A percentile compares a stretch with the other conserved stretches of the same genome.
phyloP scores from a whole-genome alignment of 1,139 yeast genomes.

The Yamadazyma friedrichii region DNA sequence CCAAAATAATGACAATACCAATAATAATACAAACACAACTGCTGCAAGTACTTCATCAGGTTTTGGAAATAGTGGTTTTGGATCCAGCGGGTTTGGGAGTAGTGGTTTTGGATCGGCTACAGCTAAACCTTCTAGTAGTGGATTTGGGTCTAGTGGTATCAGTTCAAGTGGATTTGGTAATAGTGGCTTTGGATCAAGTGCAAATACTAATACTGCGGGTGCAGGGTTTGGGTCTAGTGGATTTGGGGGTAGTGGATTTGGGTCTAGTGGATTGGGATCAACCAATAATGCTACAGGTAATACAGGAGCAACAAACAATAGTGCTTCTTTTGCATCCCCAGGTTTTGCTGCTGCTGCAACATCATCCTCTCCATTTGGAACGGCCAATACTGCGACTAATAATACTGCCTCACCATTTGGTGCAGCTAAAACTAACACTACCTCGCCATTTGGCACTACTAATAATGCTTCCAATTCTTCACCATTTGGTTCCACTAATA shows the following conservation, averaged over 20 bases:
- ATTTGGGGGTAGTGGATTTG: constrained; percentile 10
- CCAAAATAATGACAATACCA: background rate
- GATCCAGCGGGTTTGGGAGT: constrained; percentile 7
- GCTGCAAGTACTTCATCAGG: background rate
- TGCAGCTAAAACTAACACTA: constrained; percentile 2
- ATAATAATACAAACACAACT: background rate
- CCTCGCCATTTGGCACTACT: constrained; percentile 16
- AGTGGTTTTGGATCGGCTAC: constrained; percentile 8
- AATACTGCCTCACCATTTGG: constrained; percentile 16
- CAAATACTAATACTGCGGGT: constrained; percentile 2
- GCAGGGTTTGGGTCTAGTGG: constrained; percentile 11
- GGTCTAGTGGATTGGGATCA: constrained; percentile 12
- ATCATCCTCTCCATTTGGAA: constrained; percentile 11
- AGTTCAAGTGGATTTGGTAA: constrained; percentile 10
- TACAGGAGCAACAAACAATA: constrained; percentile 6
- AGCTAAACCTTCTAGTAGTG: constrained; percentile 6
- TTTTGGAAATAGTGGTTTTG: constrained; percentile 7
- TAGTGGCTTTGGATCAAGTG: constrained; percentile 12
- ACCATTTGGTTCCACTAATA: constrained; percentile 1
- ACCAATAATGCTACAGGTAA: too few relatives aligned
- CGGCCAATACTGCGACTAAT: constrained; percentile 5
- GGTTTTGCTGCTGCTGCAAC: background rate
- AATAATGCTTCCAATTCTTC: background rate
- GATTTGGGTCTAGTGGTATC: constrained; percentile 9
- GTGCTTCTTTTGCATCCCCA: constrained; percentile 12